Evolutionary conservation across 805 yeast genomes (phyloP), one percentile per base, ranked within the genome.

Genomic region (Zygosaccharomyces rouxii): DNA sequence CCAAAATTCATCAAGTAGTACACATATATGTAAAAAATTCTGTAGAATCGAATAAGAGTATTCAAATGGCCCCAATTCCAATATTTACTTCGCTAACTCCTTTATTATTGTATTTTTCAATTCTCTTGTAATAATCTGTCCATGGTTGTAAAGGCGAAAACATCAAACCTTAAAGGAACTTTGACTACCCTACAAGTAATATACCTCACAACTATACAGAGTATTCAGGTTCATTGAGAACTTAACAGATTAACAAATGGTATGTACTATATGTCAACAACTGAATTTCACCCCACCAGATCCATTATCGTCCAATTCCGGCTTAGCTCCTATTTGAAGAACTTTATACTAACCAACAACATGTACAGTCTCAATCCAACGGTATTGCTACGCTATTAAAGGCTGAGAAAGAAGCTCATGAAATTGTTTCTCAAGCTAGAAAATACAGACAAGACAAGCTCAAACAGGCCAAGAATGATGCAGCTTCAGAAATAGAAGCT

Each of bases 341-440:
- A 16, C 37, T 16, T 7, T 33, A 7, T 28, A 45, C 49, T 44
- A 48, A 35, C 48, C 6, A 40, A 21, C 14, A 38, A 33, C 11
- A 26, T 31, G 25, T 23, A 11, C 28, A 51, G 64, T 60, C 67
- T 21, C 66, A 61, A 53, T 57, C 59, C 47, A 64, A 66, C 64
- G 71, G 71, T 59, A 62, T 67, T 52, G 69, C 69, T 35, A 63
- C 69, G 31, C 52, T 67, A 45, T 54, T 67, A 46, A 65, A 86
- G 77, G 95, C 98, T 54, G 99, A 94, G 74, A 89, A 86, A 72
- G 92, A 88, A 62, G 98, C 99, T n/a, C 97, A 95, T 60, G 90
- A 84, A 59, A 86, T 90, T 55, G 98, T 94, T 53, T 78, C 90
- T 62, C 85, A 86, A 66, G 97, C 99, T 21, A 87, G 98, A 76